phyloP scores from a whole-genome alignment of 2,329 filamentous ascomycete genomes.

The Trichophaea hybrida region DNA sequence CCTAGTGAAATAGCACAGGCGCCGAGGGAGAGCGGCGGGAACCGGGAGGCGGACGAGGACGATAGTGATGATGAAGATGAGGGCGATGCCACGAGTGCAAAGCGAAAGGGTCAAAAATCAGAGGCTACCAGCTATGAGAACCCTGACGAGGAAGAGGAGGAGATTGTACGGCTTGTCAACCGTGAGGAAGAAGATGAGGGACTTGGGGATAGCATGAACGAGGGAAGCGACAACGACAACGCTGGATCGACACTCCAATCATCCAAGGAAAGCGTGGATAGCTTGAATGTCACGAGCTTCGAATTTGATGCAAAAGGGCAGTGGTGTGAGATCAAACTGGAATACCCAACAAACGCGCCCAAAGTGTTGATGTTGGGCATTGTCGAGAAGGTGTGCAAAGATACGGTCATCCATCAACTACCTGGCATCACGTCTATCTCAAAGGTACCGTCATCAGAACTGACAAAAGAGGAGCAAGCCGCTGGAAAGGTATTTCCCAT shows the following conservation, averaged over 20 bases:
- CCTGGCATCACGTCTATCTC: conserved; percentile 53
- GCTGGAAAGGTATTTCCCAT: conserved; percentile 30
- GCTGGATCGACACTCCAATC: conserved; percentile 24
- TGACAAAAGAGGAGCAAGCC: conserved; percentile 34
- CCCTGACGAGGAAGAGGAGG: conserved; percentile 82
- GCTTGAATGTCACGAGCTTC: conserved; percentile 58
- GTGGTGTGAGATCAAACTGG: conserved; percentile 68
- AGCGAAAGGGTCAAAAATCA: conserved; percentile 58
- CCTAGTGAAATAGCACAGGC: conserved; percentile 27
- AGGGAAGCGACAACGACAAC: conserved; percentile 35
- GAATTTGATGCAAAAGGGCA: conserved; percentile 63
- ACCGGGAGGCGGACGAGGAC: conserved; percentile 37
- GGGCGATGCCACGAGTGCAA: conserved; percentile 60
- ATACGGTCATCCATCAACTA: conserved; percentile 77
- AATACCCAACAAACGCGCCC: conserved; percentile 62
- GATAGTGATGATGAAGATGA: conserved; percentile 62
- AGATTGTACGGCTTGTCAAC: conserved; percentile 47
- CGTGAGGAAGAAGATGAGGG: conserved; percentile 44
- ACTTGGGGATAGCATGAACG: conserved; percentile 33
- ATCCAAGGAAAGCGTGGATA: conserved; percentile 35
- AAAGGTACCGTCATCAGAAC: conserved; percentile 35
- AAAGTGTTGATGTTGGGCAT: conserved; percentile 89
- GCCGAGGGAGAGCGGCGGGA: conserved; percentile 31
- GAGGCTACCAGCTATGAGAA: conserved; percentile 81
- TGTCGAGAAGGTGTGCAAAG: conserved; percentile 64